phyloP scores from a whole-genome alignment of 495 filamentous ascomycete genomes.

The Durotheca rogersii region DNA sequence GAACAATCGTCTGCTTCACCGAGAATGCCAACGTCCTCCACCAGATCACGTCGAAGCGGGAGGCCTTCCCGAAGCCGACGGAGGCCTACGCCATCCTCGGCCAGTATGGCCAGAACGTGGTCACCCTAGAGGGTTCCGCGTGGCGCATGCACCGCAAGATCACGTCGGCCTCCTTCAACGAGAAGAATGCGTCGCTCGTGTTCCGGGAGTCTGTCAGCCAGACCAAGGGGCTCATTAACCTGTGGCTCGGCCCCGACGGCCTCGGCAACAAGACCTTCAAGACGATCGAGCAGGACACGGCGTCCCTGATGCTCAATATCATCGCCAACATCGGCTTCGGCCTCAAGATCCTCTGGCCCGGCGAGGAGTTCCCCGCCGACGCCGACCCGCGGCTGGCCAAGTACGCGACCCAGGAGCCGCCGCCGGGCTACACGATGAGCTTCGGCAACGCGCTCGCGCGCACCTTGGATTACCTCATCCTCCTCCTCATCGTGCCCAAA shows the following conservation, averaged over 20 bases:
- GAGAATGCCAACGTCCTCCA: constrained; percentile 60
- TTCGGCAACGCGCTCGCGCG: constrained; percentile 56
- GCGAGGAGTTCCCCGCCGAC: constrained; percentile 42
- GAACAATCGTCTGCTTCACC: constrained; percentile 47
- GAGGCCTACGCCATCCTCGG: constrained; percentile 57
- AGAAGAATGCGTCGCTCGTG: constrained; percentile 67
- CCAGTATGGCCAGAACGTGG: constrained; percentile 64
- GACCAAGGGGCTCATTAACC: constrained; percentile 53
- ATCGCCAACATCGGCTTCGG: constrained; percentile 70
- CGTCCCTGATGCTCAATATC: constrained; percentile 64
- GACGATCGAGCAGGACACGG: constrained; percentile 58
- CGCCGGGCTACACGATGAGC: constrained; percentile 58
- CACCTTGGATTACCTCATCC: constrained; percentile 56
- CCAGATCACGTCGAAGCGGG: constrained; percentile 59
- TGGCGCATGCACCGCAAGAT: constrained; percentile 72
- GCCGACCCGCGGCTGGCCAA: constrained; percentile 42
- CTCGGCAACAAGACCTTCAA: constrained; percentile 47
- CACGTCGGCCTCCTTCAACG: constrained; percentile 66
- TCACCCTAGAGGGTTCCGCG: constrained; percentile 60
- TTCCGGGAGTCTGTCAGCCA: constrained; percentile 62
- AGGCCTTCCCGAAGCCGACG: constrained; percentile 67
- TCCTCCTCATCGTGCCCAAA: constrained; percentile 52
- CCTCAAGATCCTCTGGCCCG: constrained; percentile 58
- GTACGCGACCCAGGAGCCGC: constrained; percentile 47
- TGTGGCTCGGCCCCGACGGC: constrained; percentile 47